phyloP scores from a whole-genome alignment of 345 rosid genomes.

The Rhizophora mangle region DNA sequence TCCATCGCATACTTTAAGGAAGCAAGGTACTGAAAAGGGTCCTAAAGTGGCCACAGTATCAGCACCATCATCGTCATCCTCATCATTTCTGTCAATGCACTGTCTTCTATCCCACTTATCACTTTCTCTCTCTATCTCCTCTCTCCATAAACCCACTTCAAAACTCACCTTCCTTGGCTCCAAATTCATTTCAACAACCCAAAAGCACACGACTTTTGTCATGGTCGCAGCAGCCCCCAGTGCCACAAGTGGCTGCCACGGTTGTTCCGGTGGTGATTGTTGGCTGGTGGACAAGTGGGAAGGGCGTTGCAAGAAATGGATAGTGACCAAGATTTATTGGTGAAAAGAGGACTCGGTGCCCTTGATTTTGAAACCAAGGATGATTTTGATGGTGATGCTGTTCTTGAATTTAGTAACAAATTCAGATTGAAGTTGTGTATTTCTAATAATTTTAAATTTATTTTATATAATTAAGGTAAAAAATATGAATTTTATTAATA shows the following conservation, averaged over 20 bases:
- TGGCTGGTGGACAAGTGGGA: conserved; percentile 90
- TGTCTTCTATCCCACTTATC: no score
- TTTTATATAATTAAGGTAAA: background rate
- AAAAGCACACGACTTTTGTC: no score
- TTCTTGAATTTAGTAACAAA: conserved; percentile 67
- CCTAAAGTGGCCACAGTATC: no score
- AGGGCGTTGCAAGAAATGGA: conserved; percentile 88
- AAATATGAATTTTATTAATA: no score
- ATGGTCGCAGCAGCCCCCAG: conserved; percentile 38
- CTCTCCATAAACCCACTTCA: no score
- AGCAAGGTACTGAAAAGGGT: no score
- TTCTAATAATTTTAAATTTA: conserved; percentile 9
- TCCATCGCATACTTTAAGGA: no score
- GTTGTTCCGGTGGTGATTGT: conserved; percentile 84
- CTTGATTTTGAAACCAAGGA: conserved; percentile 82
- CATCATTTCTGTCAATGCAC: no score
- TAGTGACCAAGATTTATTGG: conserved; percentile 65
- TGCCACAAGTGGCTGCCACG: conserved; percentile 28
- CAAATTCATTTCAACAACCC: no score
- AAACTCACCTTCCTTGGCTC: no score
- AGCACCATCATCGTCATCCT: no score
- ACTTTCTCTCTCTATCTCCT: no score
- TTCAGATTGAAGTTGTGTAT: conserved; percentile 78
- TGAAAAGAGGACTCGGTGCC: conserved; percentile 88
- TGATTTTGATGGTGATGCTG: conserved; percentile 91